Percentiles rank a stretch among this genome's conserved stretches.
These are phyloP conservation scores for Aspergillus cejpii DNA, from an alignment of 2,329 filamentous ascomycete genomes.

Conservation along the genomic window DNA sequence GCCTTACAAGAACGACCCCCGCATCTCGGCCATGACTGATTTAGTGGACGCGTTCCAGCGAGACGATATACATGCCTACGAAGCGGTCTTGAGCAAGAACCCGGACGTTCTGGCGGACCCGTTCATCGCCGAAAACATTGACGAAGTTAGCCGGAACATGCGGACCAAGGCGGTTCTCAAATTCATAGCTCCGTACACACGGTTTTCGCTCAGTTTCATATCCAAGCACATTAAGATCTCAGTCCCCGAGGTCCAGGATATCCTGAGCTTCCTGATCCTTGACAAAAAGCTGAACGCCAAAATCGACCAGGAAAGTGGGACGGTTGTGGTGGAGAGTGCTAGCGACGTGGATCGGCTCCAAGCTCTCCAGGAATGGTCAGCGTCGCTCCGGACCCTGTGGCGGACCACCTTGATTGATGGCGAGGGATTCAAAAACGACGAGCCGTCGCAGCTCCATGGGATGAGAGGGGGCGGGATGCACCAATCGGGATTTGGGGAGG, in stretches of 20 bases:
- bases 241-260: slow-evolving; percentile 82
- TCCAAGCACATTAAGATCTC: slow-evolving; percentile 81
- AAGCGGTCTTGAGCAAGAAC: slow-evolving; percentile 78
- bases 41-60: slow-evolving; percentile 93
- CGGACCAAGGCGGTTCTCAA: slow-evolving; percentile 91
- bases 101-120: slow-evolving; percentile 82
- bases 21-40: slow-evolving; percentile 94
- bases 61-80: slow-evolving; percentile 88
- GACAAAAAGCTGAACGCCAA: slow-evolving; percentile 79
- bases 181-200: slow-evolving; percentile 87
- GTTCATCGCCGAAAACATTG: slow-evolving; percentile 98
- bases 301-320: slow-evolving; percentile 82
- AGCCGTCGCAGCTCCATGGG: slow-evolving; percentile 26
- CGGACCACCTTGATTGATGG: slow-evolving; percentile 67
- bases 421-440: slow-evolving; percentile 55
- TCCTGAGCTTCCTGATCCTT: slow-evolving; percentile 88
- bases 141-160: slow-evolving; percentile 97
- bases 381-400: slow-evolving; percentile 63
- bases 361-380: slow-evolving; percentile 66
- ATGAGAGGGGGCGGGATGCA: slow-evolving; percentile 23
- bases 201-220: slow-evolving; percentile 83
- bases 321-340: slow-evolving; percentile 69
- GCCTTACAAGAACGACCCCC: slow-evolving; percentile 90
- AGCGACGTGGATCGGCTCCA: slow-evolving; percentile 63
- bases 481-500: slow-evolving; percentile 30